These are phyloP conservation scores for Allium fistulosum DNA, from an alignment of 106 monocot species.

Conservation along the genomic window DNA sequence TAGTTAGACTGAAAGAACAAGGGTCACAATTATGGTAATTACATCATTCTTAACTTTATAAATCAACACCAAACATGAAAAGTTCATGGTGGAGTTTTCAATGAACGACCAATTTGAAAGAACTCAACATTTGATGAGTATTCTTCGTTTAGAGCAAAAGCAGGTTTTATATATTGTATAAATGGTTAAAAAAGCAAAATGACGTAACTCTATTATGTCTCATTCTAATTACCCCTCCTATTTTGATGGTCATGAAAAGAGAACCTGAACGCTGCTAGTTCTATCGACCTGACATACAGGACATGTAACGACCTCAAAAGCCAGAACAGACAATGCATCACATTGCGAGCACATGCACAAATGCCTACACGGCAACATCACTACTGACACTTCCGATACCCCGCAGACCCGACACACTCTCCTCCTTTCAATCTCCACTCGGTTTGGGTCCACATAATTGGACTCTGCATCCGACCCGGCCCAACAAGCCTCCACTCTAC, in stretches of 20 bases:
- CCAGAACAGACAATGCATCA: conserved; percentile 3
- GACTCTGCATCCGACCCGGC: conserved; percentile 55
- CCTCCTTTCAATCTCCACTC: conserved; percentile 1
- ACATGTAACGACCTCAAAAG: conserved; percentile 4
- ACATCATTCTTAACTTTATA: too few species aligned
- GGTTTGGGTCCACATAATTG: conserved; percentile 46
- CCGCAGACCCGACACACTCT: conserved; percentile 36
- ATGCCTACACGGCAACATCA: conserved; percentile 51
- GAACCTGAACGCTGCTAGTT: conserved; percentile 16
- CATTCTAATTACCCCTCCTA: not conserved
- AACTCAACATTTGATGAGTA: too few species aligned
- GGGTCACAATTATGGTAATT: too few species aligned
- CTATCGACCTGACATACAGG: conserved; percentile 15
- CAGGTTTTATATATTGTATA: too few species aligned
- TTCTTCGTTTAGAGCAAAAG: too few species aligned
- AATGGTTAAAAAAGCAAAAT: too few species aligned
- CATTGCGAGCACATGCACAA: conserved; percentile 41
- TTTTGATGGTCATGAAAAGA: not conserved
- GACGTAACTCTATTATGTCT: too few species aligned
- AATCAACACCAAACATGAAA: too few species aligned
- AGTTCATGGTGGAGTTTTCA: too few species aligned
- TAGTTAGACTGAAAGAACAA: too few species aligned
- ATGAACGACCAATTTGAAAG: too few species aligned
- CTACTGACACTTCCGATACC: conserved; percentile 12
- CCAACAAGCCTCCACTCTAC: conserved; percentile 4